phyloP scores from a whole-genome alignment of 805 yeast species.

The Metschnikowia amazonensis region DNA sequence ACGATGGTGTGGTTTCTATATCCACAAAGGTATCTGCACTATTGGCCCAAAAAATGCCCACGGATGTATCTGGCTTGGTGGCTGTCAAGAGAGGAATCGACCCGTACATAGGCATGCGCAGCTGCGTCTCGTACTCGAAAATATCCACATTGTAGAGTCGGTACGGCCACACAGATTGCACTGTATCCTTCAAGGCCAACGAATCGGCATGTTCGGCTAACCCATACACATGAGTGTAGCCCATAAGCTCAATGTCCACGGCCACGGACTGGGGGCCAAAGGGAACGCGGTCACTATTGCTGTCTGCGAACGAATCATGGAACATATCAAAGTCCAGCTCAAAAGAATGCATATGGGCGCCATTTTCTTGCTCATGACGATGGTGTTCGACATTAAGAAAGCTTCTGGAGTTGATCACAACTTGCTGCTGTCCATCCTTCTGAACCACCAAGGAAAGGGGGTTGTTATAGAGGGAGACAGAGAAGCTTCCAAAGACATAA shows the following conservation, averaged over 20 bases:
- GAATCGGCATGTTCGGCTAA: conserved; percentile 95
- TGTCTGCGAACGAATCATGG: conserved; percentile 66
- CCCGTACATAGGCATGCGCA: conserved; percentile 92
- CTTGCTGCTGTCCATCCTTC: conserved; percentile 42
- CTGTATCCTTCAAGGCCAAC: conserved; percentile 68
- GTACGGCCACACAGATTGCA: conserved; percentile 60
- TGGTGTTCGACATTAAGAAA: conserved; percentile 82
- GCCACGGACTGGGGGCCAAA: conserved; percentile 90
- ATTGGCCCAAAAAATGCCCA: conserved; percentile 88
- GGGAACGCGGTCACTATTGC: conserved; percentile 60
- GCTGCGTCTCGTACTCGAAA: conserved; percentile 83
- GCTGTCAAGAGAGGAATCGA: conserved; percentile 86
- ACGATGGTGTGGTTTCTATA: conserved; percentile 39
- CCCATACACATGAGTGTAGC: conserved; percentile 73
- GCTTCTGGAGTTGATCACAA: conserved; percentile 64
- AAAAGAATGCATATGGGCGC: conserved; percentile 34
- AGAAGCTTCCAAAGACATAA: conserved; percentile 41
- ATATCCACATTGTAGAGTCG: conserved; percentile 90
- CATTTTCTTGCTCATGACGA: conserved; percentile 41
- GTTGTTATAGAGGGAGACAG: conserved; percentile 39
- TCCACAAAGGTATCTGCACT: conserved; percentile 92
- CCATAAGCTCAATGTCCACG: conserved; percentile 64
- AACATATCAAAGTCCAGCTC: conserved; percentile 69
- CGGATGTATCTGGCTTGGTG: conserved; percentile 50
- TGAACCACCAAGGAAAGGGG: conserved; percentile 52